Evolutionary conservation across 352 stramenopile species (phyloP).

Genomic region (Pythium utonaiense): DNA sequence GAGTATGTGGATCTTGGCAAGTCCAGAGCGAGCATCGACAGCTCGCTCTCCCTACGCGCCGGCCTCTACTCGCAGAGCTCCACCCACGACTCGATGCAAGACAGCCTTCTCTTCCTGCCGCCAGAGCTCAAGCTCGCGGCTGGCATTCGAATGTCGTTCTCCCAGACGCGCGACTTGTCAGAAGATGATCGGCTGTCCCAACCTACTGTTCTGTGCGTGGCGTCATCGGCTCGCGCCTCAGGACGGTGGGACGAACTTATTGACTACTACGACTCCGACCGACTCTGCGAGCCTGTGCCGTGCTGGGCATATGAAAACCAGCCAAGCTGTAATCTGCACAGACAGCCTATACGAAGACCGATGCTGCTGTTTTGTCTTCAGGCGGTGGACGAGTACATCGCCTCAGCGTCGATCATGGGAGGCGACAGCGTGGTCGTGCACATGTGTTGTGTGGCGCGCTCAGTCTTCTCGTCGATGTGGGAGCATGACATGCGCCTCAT

Average conservation of each 20-base stretch:
- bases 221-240: background rate
- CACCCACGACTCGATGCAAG: slow-evolving; percentile 49
- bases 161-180: slow-evolving; percentile 2
- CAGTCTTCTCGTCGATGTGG: slow-evolving; percentile 54
- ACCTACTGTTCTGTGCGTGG: slow-evolving; percentile 10
- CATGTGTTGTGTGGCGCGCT: slow-evolving; percentile 48
- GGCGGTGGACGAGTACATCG: slow-evolving; percentile 70
- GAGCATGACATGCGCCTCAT: slow-evolving; percentile 31
- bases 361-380: slow-evolving; percentile 78
- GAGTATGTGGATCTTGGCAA: slow-evolving; percentile 44
- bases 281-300: slow-evolving; percentile 57
- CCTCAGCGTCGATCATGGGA: slow-evolving; percentile 10
- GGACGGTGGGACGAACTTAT: slow-evolving; percentile 29
- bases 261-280: slow-evolving; percentile 70
- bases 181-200: slow-evolving; percentile 3
- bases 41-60: slow-evolving; percentile 5
- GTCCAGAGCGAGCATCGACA: slow-evolving; percentile 22
- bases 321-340: slow-evolving; percentile 43
- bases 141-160: slow-evolving; percentile 8
- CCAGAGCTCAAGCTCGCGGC: slow-evolving; percentile 17
- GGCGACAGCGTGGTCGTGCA: slow-evolving; percentile 32
- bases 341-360: slow-evolving; percentile 31
- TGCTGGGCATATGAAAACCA: slow-evolving; percentile 50
- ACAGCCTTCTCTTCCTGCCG: slow-evolving; percentile 55
- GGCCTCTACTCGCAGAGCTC: slow-evolving; percentile 32